Base-by-base conservation (phyloP, 768 basidiomycete species). In the Pisolithus albus region DNA sequence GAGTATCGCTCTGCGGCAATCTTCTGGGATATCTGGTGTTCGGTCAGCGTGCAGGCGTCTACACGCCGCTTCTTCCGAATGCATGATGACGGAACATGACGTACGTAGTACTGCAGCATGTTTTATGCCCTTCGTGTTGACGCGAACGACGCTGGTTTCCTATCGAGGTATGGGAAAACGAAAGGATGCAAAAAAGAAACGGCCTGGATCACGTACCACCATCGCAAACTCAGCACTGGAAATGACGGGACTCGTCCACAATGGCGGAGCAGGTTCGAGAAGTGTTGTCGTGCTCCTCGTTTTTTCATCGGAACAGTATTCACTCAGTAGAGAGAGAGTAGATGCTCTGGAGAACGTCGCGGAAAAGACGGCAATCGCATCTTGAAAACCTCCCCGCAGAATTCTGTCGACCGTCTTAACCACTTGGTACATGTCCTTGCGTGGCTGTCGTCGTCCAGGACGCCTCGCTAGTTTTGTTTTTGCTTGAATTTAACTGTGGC, bases 41-140 rank as follows among this genome's bases (percentile, higher is more conserved):
- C 11, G 13, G 34, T 34, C 3, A 34, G 34, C 11, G 34, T 13
- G 5, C 11, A 5, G 34, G 13, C 13, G 11, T 34, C 34, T 34
- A 15, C 34, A 34, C 34, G 5, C 34, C 13, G 23, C 18, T 43
- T 13, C 21, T 19, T 43, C 5, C 44, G 44, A 50, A 48, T 24
- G 45, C 40, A 41, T 47, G 38, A 40, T 55, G 51, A 38, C 34
- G 30, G 36, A 43, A 51, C 36, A 30, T 30, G 45, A 61, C 59
- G 55, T 63, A 87, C 86, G 61, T 83, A 77, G 70, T 73, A n/a
- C 73, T n/a, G 87, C 86, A 32, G 86, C 86, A 46, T 69, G 67
- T 56, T 72, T 72, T 24, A 88, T 76, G n/a, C 84, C 84, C 7
- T 74, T 67, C 19, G 77, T 74, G 61, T 80, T 76, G 49, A 88